Evolutionary conservation across 768 basidiomycete species (phyloP).

Genomic region (Suillus discolor): DNA sequence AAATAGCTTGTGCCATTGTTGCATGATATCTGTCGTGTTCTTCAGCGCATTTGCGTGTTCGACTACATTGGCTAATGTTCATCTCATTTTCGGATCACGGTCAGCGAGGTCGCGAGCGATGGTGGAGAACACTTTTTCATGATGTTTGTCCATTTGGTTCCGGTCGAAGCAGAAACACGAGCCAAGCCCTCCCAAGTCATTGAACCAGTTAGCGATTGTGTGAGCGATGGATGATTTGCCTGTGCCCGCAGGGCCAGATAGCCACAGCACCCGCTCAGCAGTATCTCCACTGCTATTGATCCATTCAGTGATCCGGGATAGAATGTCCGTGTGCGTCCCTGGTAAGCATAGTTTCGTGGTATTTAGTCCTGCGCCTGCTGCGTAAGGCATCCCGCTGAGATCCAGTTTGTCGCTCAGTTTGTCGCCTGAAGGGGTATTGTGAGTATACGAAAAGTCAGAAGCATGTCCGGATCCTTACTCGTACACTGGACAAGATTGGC

Average conservation of each 20-base stretch:
- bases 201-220: constrained; percentile 16
- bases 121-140: constrained; percentile 30
- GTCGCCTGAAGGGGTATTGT: not conserved
- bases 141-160: constrained; percentile 3
- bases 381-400: constrained; percentile 6
- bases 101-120: constrained; percentile 25
- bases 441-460: not conserved
- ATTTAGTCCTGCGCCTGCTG: constrained; percentile 1
- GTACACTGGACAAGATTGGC: not conserved
- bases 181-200: constrained; percentile 18
- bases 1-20: constrained; percentile 22
- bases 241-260: constrained; percentile 21
- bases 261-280: constrained; percentile 14
- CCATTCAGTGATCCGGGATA: constrained; percentile 23
- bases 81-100: constrained; percentile 12
- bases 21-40: not conserved
- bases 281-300: not conserved
- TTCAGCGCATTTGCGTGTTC: constrained; percentile 3
- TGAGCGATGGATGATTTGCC: constrained; percentile 33
- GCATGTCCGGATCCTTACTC: not conserved
- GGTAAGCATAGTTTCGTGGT: constrained; percentile 14
- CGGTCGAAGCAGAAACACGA: constrained; percentile 22
- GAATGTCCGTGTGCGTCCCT: constrained; percentile 18
- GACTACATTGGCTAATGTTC: not conserved
- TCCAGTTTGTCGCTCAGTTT: not conserved